These are phyloP conservation scores for Monosporozyma siamensis DNA, from an alignment of 805 yeast species.

Conservation along the genomic window DNA sequence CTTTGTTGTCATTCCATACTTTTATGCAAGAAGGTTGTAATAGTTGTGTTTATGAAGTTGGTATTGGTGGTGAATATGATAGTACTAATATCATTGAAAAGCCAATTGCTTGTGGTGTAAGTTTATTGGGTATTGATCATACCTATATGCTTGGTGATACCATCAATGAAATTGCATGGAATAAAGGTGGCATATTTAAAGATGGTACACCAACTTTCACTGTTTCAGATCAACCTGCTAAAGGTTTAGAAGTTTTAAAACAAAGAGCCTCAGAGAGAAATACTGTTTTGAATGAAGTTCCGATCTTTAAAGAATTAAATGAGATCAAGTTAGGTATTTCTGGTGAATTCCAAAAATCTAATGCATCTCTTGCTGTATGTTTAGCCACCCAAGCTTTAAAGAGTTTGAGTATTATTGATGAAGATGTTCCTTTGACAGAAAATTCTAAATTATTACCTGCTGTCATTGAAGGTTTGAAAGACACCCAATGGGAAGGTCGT, in stretches of 20 bases:
- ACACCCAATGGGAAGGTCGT: conserved; percentile 89
- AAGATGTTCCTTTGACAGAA: conserved; percentile 10
- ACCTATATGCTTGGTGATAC: conserved; percentile 79
- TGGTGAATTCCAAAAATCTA: conserved; percentile 75
- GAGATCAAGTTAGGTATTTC: conserved; percentile 53
- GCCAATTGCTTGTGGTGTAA: conserved; percentile 80
- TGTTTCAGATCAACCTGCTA: conserved; percentile 47
- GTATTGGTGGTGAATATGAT: conserved; percentile 96
- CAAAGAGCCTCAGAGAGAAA: conserved; percentile 62
- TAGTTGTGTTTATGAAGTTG: conserved; percentile 93
- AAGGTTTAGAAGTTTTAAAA: conserved; percentile 46
- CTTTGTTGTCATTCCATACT: conserved; percentile 83
- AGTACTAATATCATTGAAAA: conserved; percentile 80
- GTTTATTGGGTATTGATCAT: conserved; percentile 88
- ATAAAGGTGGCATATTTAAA: conserved; percentile 90
- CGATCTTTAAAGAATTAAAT: conserved; percentile 32
- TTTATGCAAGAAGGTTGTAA: conserved; percentile 84
- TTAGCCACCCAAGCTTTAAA: conserved; percentile 54
- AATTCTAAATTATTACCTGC: conserved; percentile 35
- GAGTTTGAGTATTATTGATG: conserved; percentile 36
- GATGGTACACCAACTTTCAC: conserved; percentile 54
- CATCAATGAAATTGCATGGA: conserved; percentile 87
- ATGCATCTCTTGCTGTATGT: conserved; percentile 81
- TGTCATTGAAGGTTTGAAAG: conserved; percentile 50
- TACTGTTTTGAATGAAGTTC: conserved; percentile 44